phyloP scores from a whole-genome alignment of 1,284 basidiomycete species.

The Ceratobasidium sp. region DNA sequence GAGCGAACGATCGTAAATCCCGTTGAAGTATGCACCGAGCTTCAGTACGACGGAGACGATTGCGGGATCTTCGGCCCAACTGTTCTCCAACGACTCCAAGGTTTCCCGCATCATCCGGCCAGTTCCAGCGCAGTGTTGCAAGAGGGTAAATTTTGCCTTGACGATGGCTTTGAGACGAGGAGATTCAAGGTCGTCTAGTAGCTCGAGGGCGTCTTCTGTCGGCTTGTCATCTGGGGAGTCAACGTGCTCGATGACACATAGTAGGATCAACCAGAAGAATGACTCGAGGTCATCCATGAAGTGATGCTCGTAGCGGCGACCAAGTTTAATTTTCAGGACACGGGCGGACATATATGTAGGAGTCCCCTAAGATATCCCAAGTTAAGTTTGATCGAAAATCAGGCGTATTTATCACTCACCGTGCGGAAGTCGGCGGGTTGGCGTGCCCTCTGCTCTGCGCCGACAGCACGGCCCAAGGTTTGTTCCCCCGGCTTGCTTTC shows the following conservation, averaged over 20 bases:
- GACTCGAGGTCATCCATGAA: slow-evolving; percentile 27
- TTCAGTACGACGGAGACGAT: neutral
- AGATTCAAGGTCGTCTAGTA: neutral
- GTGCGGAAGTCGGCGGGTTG: slow-evolving; percentile 15
- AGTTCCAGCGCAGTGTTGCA: too few species aligned
- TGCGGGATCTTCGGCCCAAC: neutral
- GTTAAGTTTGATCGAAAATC: neutral
- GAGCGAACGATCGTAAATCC: too few species aligned
- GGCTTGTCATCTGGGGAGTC: neutral
- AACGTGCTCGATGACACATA: slow-evolving; percentile 12
- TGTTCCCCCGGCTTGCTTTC: neutral
- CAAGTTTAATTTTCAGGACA: neutral
- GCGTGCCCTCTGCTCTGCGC: neutral
- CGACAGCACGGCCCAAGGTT: neutral
- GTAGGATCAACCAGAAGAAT: slow-evolving; percentile 20
- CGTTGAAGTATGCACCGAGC: neutral
- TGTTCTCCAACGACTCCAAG: neutral
- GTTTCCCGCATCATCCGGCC: neutral
- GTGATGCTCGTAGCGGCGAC: neutral
- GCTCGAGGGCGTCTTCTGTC: neutral
- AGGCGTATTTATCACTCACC: neutral
- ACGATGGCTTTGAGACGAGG: too few species aligned
- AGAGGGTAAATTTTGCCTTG: too few species aligned
- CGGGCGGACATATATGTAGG: slow-evolving; percentile 19
- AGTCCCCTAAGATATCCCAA: neutral